Evolutionary conservation across 164 flowering plant genomes (phyloP).

Genomic region (Chloranthus sessilifolius): DNA sequence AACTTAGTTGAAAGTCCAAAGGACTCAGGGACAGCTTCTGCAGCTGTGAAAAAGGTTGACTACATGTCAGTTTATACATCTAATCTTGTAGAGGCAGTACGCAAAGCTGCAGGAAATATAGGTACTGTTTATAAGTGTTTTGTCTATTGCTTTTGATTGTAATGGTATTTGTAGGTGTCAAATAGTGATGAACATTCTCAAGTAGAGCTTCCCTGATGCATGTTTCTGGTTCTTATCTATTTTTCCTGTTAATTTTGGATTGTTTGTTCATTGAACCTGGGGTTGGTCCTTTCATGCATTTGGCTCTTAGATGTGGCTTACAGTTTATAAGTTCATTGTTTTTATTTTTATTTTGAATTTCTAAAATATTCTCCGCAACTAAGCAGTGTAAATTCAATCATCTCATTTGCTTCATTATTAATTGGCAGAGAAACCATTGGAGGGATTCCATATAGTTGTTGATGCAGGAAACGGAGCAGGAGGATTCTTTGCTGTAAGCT

Average conservation of each 20-base stretch:
- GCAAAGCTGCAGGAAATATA: constrained; percentile 77
- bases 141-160: background rate
- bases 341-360: too few species aligned
- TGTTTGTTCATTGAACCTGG: background rate
- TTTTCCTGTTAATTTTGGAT: too few species aligned
- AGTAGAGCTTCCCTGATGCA: background rate
- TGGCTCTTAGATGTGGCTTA: background rate
- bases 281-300: background rate
- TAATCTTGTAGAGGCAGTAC: constrained; percentile 87
- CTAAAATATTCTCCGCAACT: background rate
- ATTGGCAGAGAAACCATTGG: constrained; percentile 83
- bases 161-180: background rate
- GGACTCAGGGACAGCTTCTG: constrained; percentile 34
- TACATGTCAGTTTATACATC: constrained; percentile 85
- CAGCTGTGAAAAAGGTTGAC: constrained; percentile 62
- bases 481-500: constrained; percentile 89
- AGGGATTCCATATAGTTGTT: constrained; percentile 94
- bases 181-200: background rate
- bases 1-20: constrained; percentile 35
- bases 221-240: background rate
- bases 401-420: constrained; percentile 4
- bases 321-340: too few species aligned
- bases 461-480: constrained; percentile 99
- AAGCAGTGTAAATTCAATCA: background rate
- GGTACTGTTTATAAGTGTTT: constrained; percentile 32